Evolutionary conservation across 2,329 filamentous ascomycete species (phyloP).

Genomic region (Dactylellina haptotyla): DNA sequence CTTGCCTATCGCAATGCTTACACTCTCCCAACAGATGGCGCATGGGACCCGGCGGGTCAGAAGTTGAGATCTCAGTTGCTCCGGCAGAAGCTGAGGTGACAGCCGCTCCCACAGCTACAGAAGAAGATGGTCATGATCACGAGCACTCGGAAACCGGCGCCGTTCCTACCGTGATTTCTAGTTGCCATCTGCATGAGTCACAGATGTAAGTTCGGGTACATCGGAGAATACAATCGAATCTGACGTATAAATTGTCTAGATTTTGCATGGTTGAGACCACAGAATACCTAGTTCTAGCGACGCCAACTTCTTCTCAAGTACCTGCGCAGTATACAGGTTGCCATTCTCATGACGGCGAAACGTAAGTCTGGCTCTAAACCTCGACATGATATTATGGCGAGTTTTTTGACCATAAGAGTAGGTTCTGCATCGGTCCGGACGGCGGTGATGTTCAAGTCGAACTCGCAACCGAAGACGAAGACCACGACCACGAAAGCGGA

Average conservation of each 20-base stretch:
- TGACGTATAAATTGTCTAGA: conserved; percentile 60
- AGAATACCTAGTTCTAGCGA: conserved; percentile 59
- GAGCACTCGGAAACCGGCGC: conserved; percentile 16
- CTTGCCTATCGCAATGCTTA: not conserved
- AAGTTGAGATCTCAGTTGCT: conserved; percentile 59
- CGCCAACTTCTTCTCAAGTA: conserved; percentile 57
- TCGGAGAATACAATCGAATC: not conserved
- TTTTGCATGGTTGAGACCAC: conserved; percentile 63
- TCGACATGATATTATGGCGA: too few species aligned
- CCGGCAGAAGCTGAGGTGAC: conserved; percentile 54
- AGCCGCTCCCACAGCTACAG: not conserved
- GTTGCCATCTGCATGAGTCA: conserved; percentile 44
- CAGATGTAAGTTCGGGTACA: conserved; percentile 26
- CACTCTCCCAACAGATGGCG: conserved; percentile 58
- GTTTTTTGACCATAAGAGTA: too few species aligned
- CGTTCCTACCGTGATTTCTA: conserved; percentile 13
- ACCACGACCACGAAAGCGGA: conserved; percentile 32
- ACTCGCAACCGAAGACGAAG: conserved; percentile 51
- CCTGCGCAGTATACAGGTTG: conserved; percentile 63
- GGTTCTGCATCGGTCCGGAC: conserved; percentile 71
- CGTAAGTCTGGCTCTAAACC: conserved; percentile 66
- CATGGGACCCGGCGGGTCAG: conserved; percentile 60
- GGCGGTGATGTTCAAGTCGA: conserved; percentile 71
- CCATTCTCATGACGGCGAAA: conserved; percentile 70
- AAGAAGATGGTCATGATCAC: conserved; percentile 17